phyloP scores from a whole-genome alignment of 1,284 basidiomycete genomes.

The Cutaneotrichosporon arboriforme region DNA sequence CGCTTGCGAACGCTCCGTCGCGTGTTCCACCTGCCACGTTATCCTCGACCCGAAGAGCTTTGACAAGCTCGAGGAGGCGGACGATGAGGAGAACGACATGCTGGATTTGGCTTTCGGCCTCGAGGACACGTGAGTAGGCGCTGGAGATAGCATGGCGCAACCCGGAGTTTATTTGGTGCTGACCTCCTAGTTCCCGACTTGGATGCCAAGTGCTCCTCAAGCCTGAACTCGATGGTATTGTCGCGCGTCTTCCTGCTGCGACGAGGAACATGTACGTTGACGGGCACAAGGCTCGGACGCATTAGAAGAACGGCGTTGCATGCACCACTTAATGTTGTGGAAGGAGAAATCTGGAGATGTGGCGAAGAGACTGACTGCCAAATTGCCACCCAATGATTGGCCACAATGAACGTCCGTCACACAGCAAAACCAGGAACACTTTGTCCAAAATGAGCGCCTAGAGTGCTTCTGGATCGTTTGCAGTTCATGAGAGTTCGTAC shows the following conservation, averaged over 20 bases:
- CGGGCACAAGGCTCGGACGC: constrained; percentile 46
- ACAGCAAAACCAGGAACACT: too few relatives aligned
- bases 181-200: constrained; percentile 53
- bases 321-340: constrained; percentile 5
- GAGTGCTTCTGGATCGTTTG: too few relatives aligned
- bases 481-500: too few relatives aligned
- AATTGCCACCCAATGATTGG: too few relatives aligned
- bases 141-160: too few relatives aligned
- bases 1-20: constrained; percentile 93
- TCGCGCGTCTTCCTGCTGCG: constrained; percentile 78
- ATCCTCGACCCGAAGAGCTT: constrained; percentile 78
- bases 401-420: too few relatives aligned
- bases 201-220: constrained; percentile 77
- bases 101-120: constrained; percentile 95
- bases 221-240: constrained; percentile 77
- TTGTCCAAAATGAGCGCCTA: too few relatives aligned
- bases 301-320: constrained; percentile 3
- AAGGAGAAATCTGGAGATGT: too few relatives aligned
- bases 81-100: constrained; percentile 98
- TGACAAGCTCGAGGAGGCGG: constrained; percentile 80
- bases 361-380: too few relatives aligned
- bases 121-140: constrained; percentile 82
- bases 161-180: too few relatives aligned
- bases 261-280: constrained; percentile 98
- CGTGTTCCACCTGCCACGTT: constrained; percentile 96